Percentiles rank a stretch among this genome's conserved stretches.
Evolutionary conservation across 345 rosid genomes (phyloP).

Genomic region (Aquilaria yunnanensis): DNA sequence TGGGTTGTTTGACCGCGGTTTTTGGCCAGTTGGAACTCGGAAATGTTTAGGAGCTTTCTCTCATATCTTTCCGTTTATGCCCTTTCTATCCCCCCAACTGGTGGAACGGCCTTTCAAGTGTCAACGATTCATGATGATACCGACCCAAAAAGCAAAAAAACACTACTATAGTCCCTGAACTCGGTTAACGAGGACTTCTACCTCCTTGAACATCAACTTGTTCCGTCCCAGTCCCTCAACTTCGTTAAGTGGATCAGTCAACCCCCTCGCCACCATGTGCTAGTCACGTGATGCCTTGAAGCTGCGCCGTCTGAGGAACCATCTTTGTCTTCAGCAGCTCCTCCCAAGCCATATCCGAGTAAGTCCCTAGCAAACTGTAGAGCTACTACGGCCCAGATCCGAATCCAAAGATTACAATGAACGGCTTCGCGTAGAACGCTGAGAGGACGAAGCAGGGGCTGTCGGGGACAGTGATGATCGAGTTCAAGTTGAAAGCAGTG

Average conservation of each 20-base stretch:
- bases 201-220: too few species aligned
- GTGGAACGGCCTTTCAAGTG: too few species aligned
- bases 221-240: too few species aligned
- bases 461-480: conserved; percentile 63
- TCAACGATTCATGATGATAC: too few species aligned
- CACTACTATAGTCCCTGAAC: too few species aligned
- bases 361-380: conserved; percentile 77
- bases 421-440: conserved; percentile 68
- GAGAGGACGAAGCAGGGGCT: conserved; percentile 39
- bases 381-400: conserved; percentile 27
- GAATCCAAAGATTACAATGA: conserved; percentile 44
- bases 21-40: not conserved
- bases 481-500: conserved; percentile 53
- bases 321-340: conserved; percentile 31
- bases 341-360: conserved; percentile 82
- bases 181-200: too few species aligned
- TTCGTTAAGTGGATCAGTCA: too few species aligned
- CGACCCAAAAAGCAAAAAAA: too few species aligned
- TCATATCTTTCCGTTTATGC: not conserved
- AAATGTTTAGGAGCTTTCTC: not conserved
- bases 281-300: too few species aligned
- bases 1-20: not conserved
- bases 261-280: too few species aligned
- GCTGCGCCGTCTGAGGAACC: too few species aligned
- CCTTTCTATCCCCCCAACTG: not conserved